These are phyloP conservation scores for Naganishia sp. DNA, from an alignment of 1,284 basidiomycete species.

Conservation along the genomic window DNA sequence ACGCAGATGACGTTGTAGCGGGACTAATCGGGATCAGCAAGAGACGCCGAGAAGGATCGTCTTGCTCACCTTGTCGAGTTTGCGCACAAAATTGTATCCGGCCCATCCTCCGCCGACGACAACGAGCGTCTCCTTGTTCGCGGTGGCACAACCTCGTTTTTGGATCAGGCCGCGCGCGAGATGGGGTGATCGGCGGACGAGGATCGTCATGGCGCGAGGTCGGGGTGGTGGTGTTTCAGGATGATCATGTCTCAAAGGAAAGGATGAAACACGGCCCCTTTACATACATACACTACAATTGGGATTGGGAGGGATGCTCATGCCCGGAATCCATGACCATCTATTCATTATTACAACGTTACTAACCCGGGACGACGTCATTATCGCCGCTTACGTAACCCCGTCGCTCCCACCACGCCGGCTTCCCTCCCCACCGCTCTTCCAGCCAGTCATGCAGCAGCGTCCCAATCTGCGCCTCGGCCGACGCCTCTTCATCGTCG, in stretches of 20 bases:
- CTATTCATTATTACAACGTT: neutral
- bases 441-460: slow-evolving; percentile 14
- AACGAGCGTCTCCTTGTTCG: slow-evolving; percentile 65
- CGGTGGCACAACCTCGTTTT: neutral
- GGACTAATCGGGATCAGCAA: slow-evolving; percentile 24
- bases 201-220: neutral
- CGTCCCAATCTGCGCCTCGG: slow-evolving; percentile 1
- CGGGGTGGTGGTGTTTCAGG: neutral
- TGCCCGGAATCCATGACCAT: neutral
- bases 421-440: slow-evolving; percentile 1
- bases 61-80: slow-evolving; percentile 46
- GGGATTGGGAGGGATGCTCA: no score
- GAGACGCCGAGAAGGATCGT: slow-evolving; percentile 30
- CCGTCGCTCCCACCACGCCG: slow-evolving; percentile 11
- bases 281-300: no score
- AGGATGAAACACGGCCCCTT: neutral
- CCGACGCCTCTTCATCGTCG: slow-evolving; percentile 21
- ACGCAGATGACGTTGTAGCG: slow-evolving; percentile 36
- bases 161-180: neutral
- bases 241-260: neutral
- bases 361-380: neutral
- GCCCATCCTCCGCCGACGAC: slow-evolving; percentile 84
- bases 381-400: neutral
- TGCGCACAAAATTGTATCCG: slow-evolving; percentile 62
- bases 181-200: slow-evolving; percentile 3